Evolutionary conservation across 140 eudicot genomes (phyloP).

Genomic region (Anethum foeniculum): DNA sequence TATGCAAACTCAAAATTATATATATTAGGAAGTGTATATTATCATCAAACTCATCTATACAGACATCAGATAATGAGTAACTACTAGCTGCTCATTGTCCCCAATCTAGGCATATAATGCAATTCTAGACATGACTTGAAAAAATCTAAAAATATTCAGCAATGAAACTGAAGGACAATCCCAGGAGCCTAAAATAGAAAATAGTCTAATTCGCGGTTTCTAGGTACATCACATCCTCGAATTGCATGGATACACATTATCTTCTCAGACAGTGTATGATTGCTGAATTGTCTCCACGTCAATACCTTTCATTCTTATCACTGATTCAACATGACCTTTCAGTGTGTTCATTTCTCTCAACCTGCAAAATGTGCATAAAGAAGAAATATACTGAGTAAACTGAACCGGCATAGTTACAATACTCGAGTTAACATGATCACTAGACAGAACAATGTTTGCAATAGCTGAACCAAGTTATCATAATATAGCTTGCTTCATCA

Average conservation of each 20-base stretch:
- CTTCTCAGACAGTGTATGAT: constrained; percentile 80
- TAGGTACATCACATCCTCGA: background rate
- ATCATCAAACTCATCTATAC: background rate
- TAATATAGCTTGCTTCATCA: background rate
- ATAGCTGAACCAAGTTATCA: background rate
- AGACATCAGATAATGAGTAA: background rate
- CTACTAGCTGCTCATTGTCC: background rate
- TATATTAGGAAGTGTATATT: background rate
- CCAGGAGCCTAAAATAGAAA: background rate
- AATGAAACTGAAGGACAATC: background rate
- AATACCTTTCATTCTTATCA: constrained; percentile 88
- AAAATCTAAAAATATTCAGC: background rate
- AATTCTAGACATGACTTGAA: background rate
- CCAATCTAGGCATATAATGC: background rate
- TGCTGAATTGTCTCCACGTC: constrained; percentile 93
- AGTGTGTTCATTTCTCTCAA: constrained; percentile 82
- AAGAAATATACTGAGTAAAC: background rate
- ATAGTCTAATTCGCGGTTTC: background rate
- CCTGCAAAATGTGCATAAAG: constrained; percentile 31
- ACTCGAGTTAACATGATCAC: background rate
- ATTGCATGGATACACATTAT: background rate
- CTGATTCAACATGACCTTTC: constrained; percentile 97
- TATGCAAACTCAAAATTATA: constrained; percentile 1
- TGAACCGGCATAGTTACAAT: background rate
- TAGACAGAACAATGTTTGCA: background rate